These are phyloP conservation scores for Lactifluus piperatus DNA, from an alignment of 768 basidiomycete genomes.

Conservation along the genomic window DNA sequence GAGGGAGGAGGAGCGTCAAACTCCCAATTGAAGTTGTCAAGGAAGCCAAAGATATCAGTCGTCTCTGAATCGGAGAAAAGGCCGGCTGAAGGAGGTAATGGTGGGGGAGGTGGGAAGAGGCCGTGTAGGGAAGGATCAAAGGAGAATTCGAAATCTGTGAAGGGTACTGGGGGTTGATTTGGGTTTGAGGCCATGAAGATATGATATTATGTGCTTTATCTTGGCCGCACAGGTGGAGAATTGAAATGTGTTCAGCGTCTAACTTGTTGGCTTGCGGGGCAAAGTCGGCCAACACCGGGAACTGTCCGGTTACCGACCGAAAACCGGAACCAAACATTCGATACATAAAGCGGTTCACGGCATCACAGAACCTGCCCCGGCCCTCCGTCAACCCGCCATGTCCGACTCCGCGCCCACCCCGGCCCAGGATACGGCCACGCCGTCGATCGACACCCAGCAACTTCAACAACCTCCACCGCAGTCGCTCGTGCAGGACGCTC, in stretches of 20 bases:
- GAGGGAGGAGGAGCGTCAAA: conserved; percentile 27
- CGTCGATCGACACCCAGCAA: conserved; percentile 52
- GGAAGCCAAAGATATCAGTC: conserved; percentile 69
- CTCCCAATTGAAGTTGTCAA: conserved; percentile 74
- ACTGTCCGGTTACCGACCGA: conserved; percentile 14
- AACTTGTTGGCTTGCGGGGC: neutral
- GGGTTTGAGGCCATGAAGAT: conserved; percentile 12
- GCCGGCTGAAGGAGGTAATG: conserved; percentile 63
- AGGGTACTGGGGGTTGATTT: conserved; percentile 45
- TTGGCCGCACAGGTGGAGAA: too few species aligned
- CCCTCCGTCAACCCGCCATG: conserved; percentile 60
- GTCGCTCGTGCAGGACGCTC: conserved; percentile 22
- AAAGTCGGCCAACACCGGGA: conserved; percentile 9
- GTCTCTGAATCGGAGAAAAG: conserved; percentile 75
- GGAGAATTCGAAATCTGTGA: conserved; percentile 63
- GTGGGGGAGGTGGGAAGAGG: conserved; percentile 53
- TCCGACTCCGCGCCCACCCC: conserved; percentile 61
- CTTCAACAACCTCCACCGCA: conserved; percentile 28
- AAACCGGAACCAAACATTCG: conserved; percentile 17
- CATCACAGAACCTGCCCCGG: conserved; percentile 8
- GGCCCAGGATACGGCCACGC: conserved; percentile 52
- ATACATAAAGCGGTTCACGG: conserved; percentile 20
- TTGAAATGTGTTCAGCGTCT: too few species aligned
- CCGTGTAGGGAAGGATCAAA: conserved; percentile 50
- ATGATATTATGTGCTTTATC: too few species aligned